Conservation (phyloP, 2,329 filamentous ascomycete genomes). For the Arthrobotrys pseudoclavata region DNA sequence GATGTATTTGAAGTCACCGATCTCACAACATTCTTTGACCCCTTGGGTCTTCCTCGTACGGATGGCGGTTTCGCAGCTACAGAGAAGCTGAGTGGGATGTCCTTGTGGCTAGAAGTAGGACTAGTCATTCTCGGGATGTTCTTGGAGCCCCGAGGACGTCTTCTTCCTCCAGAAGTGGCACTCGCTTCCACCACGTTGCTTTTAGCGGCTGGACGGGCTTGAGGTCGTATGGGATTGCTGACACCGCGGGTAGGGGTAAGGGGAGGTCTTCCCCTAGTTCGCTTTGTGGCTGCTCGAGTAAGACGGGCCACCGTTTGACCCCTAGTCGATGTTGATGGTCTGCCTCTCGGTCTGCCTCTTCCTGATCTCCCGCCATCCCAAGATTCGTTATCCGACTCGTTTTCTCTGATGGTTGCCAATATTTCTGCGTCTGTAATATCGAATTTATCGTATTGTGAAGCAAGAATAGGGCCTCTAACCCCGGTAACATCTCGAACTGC, state of each 20-base stretch:
- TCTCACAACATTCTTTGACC: constrained; percentile 40
- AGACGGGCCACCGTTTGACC: constrained; percentile 10
- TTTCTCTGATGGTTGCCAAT: constrained; percentile 42
- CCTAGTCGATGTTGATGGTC: constrained; percentile 30
- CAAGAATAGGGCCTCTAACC: constrained; percentile 11
- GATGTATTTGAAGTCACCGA: constrained; percentile 14
- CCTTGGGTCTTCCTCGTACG: constrained; percentile 41
- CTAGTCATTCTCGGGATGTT: constrained; percentile 27
- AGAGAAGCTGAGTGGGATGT: constrained; percentile 8
- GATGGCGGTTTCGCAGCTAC: constrained; percentile 8
- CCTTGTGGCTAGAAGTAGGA: constrained; percentile 35
- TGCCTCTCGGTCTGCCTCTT: constrained; percentile 39
- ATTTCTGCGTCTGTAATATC: constrained; percentile 52
- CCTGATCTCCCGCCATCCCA: constrained; percentile 37
- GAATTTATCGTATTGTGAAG: constrained; percentile 58
- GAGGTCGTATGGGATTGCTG: constrained; percentile 2
- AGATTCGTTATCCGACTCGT: constrained; percentile 49
- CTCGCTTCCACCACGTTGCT: constrained; percentile 53
- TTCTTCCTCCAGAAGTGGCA: constrained; percentile 50
- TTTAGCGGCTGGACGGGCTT: background rate
- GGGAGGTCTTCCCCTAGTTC: constrained; percentile 34
- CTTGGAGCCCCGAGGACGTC: constrained; percentile 40
- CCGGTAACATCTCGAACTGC: background rate
- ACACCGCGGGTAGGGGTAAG: constrained; percentile 45
- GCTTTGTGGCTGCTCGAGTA: constrained; percentile 1